Evolutionary conservation across 2,329 filamentous ascomycete genomes (phyloP).

Genomic region (Colletotrichum graminicola): DNA sequence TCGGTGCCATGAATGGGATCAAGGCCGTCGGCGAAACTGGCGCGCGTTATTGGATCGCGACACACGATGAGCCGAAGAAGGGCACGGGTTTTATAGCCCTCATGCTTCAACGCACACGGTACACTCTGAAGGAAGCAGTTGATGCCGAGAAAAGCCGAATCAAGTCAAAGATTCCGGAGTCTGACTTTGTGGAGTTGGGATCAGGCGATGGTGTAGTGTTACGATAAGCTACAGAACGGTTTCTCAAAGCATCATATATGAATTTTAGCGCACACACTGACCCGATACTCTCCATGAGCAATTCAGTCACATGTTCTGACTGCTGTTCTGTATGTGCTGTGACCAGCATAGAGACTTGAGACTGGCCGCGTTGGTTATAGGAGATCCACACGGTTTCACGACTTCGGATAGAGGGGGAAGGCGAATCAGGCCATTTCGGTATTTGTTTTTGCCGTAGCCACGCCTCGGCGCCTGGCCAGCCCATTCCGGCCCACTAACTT

Average conservation of each 20-base stretch:
- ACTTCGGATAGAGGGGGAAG: background rate
- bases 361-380: background rate
- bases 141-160: slow-evolving; percentile 51
- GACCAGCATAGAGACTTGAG: no score
- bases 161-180: slow-evolving; percentile 51
- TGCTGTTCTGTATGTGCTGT: background rate
- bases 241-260: no score
- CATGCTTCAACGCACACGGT: slow-evolving; percentile 60
- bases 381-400: background rate
- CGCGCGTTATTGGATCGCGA: slow-evolving; percentile 73
- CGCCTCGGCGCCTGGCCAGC: background rate
- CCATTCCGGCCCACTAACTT: background rate
- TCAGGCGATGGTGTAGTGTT: slow-evolving; percentile 69
- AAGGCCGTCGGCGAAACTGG: slow-evolving; percentile 64
- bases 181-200: slow-evolving; percentile 64
- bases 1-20: slow-evolving; percentile 72
- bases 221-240: slow-evolving; percentile 46
- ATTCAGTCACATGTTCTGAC: background rate
- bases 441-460: background rate
- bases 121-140: slow-evolving; percentile 58
- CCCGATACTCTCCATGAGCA: background rate
- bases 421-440: background rate
- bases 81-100: slow-evolving; percentile 68
- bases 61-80: slow-evolving; percentile 74
- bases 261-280: background rate